Conservation (phyloP, 106 monocot species). For the Dendrobium chrysotoxum region DNA sequence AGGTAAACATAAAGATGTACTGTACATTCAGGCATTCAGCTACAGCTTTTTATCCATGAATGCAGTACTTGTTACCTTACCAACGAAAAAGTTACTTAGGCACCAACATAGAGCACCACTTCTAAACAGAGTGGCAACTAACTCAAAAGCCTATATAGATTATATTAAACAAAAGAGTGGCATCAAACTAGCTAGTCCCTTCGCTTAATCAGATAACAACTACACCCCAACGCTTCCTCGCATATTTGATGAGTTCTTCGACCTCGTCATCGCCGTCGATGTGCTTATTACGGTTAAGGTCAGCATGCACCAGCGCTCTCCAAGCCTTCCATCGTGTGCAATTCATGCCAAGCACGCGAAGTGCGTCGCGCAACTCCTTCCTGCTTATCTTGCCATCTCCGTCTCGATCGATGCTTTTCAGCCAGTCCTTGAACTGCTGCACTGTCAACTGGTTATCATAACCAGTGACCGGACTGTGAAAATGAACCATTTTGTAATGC, state of each 20-base stretch:
- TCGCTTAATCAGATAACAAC: background rate
- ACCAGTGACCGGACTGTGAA: background rate
- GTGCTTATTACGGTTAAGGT: conserved; percentile 10
- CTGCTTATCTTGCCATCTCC: conserved; percentile 14
- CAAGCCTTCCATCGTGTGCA: conserved; percentile 16
- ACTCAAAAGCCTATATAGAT: too few relatives aligned
- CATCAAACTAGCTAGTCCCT: background rate
- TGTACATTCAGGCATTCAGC: too few relatives aligned
- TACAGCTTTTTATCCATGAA: too few relatives aligned
- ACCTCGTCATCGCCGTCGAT: conserved; percentile 17
- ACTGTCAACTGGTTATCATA: background rate
- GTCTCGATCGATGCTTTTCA: conserved; percentile 4
- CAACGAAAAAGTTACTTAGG: too few relatives aligned
- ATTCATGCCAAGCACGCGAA: conserved; percentile 8
- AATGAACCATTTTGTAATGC: background rate
- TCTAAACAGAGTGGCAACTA: too few relatives aligned
- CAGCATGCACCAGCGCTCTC: conserved; percentile 14
- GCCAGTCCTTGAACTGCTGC: conserved; percentile 17
- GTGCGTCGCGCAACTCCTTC: conserved; percentile 17
- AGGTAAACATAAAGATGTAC: too few relatives aligned
- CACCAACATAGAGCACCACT: too few relatives aligned
- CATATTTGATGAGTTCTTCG: conserved; percentile 24
- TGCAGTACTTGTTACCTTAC: too few relatives aligned
- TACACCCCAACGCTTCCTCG: conserved; percentile 1
- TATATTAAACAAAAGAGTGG: too few relatives aligned